Base-by-base conservation (phyloP, 108 stramenopile genomes). In the Fragilariopsis cylindrus region DNA sequence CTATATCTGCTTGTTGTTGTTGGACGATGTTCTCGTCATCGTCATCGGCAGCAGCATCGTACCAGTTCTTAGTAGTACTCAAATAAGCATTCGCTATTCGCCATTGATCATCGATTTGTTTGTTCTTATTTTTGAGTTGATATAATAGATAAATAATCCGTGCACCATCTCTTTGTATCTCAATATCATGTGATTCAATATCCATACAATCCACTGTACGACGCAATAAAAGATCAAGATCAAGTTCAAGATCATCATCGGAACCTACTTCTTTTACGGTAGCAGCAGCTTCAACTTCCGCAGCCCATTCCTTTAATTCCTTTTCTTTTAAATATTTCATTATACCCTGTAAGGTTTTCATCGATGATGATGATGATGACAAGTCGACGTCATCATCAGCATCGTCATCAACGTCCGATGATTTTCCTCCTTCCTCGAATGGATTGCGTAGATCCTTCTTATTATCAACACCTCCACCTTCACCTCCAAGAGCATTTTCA, bases 191-290 rank as follows among this genome's bases (percentile, higher is more conserved):
- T 9, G 62, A 44, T 15, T 63, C 62, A 0, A 11, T 9, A 44
- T 63, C 43, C 62, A 63, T 63, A 15, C 62, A n/a, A 12, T 63
- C 62, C 0, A 63, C 62, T 44, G 62, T 63, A n/a, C 16, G 40
- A n/a, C 39, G 42, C 43, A 63, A 40, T 19, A n/a, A 19, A n/a
- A 7, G 13, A 7, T 18, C 16, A 0, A 57, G 57, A 6, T 18
- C 57, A 19, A 19, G n/a, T 0, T 57, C 57, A 1, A 57, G 0
- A 7, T 18, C 57, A 19, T 57, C 21, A 7, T 57, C 3, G 57
- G 57, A n/a, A 7, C 18, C 7, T 18, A 6, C 2, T n/a, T 57
- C 57, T 15, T 57, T 57, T 0, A 19, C 18, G 2, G 52, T 53
- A 11, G 52, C 52, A 53, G 52, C 8, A 18, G 2, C 57, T 7